Conservation (phyloP, 202 grass and related monocot species). For the Setaria viridis region DNA sequence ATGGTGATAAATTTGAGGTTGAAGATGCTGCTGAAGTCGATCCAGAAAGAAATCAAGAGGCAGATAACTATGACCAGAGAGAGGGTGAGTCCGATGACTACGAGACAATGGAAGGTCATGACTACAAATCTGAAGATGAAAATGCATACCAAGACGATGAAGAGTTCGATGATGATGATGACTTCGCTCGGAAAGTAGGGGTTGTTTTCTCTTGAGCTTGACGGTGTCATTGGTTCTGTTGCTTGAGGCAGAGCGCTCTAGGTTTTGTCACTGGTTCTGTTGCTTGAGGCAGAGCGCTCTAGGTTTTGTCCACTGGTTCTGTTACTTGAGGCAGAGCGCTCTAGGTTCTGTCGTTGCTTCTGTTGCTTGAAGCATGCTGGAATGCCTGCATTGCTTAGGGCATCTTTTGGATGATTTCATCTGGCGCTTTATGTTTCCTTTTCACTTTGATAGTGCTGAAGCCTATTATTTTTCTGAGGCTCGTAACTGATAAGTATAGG, state of each 20-base stretch:
- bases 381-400: conserved; percentile 38
- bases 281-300: conserved; percentile 32
- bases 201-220: conserved; percentile 60
- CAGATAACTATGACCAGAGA: conserved; percentile 57
- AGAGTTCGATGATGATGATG: conserved; percentile 62
- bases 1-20: conserved; percentile 49
- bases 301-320: conserved; percentile 34
- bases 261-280: conserved; percentile 28
- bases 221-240: conserved; percentile 36
- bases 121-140: conserved; percentile 68
- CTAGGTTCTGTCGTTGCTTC: conserved; percentile 32
- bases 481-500: conserved; percentile 58
- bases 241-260: conserved; percentile 32
- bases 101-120: conserved; percentile 51
- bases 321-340: conserved; percentile 25
- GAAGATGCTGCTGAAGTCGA: conserved; percentile 47
- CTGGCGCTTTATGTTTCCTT: conserved; percentile 45
- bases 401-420: conserved; percentile 49
- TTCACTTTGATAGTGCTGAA: conserved; percentile 48
- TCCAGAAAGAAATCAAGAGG: conserved; percentile 44
- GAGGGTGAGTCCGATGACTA: conserved; percentile 55
- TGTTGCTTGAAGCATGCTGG: conserved; percentile 41
- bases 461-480: conserved; percentile 55
- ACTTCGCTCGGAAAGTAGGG: conserved; percentile 81
- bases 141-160: conserved; percentile 62